Conservation (phyloP, 2,329 filamentous ascomycete genomes). For the Fusarium sp. region DNA sequence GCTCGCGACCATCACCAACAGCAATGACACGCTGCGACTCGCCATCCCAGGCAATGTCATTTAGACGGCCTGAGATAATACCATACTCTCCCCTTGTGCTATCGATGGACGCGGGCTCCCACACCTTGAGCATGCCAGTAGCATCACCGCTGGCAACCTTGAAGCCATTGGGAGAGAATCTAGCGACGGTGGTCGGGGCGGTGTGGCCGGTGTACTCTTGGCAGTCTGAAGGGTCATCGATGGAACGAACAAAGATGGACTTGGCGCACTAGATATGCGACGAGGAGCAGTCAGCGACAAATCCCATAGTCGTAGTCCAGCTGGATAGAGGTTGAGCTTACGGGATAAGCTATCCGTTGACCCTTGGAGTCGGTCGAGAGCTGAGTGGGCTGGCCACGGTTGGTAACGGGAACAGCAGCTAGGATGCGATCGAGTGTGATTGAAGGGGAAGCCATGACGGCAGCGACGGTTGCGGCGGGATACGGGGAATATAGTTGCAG, state of each 20-base stretch:
- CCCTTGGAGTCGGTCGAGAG: conserved; percentile 91
- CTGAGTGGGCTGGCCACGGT: conserved; percentile 87
- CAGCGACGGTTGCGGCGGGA: neutral
- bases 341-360: conserved; percentile 91
- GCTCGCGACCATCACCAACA: conserved; percentile 93
- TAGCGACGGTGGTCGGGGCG: conserved; percentile 87
- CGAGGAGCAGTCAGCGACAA: conserved; percentile 17
- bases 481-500: neutral
- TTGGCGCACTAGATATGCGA: conserved; percentile 79
- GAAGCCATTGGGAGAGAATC: conserved; percentile 93
- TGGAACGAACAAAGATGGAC: conserved; percentile 94
- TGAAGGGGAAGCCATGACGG: conserved; percentile 55
- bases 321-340: conserved; percentile 58
- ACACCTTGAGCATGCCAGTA: conserved; percentile 86
- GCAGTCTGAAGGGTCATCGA: conserved; percentile 86
- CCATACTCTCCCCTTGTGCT: conserved; percentile 94
- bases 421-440: conserved; percentile 77
- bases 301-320: neutral
- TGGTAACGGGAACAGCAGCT: conserved; percentile 86
- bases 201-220: conserved; percentile 96
- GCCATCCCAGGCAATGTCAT: conserved; percentile 97
- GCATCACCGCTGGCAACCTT: conserved; percentile 94
- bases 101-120: conserved; percentile 88
- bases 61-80: conserved; percentile 94
- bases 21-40: conserved; percentile 97